A percentile compares a stretch with the other conserved stretches of the same genome.
phyloP scores from a whole-genome alignment of 1,284 basidiomycete species.

The Malassezia cuniculi region DNA sequence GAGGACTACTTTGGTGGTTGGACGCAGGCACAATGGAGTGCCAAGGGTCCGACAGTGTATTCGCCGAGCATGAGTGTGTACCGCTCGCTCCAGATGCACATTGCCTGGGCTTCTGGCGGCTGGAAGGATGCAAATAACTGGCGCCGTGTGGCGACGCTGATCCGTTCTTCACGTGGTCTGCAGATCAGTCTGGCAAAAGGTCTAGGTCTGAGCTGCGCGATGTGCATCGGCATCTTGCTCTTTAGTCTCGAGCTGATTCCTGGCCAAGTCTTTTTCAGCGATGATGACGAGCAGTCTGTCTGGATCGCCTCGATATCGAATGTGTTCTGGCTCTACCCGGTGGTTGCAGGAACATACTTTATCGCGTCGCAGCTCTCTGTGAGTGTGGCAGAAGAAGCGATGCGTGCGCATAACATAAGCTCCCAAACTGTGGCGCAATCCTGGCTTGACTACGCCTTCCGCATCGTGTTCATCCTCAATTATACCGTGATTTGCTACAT shows the following conservation, averaged over 20 bases:
- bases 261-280: slow-evolving; percentile 3
- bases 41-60: slow-evolving; percentile 29
- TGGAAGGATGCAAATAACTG: slow-evolving; percentile 32
- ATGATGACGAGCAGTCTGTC: slow-evolving; percentile 5
- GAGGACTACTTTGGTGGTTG: slow-evolving; percentile 35
- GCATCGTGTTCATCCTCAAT: slow-evolving; percentile 31
- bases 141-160: slow-evolving; percentile 19
- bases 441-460: slow-evolving; percentile 26
- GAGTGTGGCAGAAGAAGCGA: slow-evolving; percentile 37
- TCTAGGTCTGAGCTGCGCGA: slow-evolving; percentile 27
- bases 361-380: slow-evolving; percentile 39
- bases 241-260: slow-evolving; percentile 41
- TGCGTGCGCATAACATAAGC: slow-evolving; percentile 17
- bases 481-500: slow-evolving; percentile 28
- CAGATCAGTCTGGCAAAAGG: slow-evolving; percentile 36
- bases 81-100: slow-evolving; percentile 21
- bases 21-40: slow-evolving; percentile 23
- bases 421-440: background rate
- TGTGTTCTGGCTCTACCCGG: slow-evolving; percentile 41
- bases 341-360: slow-evolving; percentile 37
- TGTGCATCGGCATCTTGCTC: slow-evolving; percentile 32
- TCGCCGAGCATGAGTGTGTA: slow-evolving; percentile 18
- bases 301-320: slow-evolving; percentile 20
- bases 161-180: slow-evolving; percentile 23
- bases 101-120: slow-evolving; percentile 28